A percentile compares a stretch with the other conserved stretches of the same genome.
These are phyloP conservation scores for Cyanophora paradoxa DNA, from an alignment of 78 protist species.

Conservation along the genomic window DNA sequence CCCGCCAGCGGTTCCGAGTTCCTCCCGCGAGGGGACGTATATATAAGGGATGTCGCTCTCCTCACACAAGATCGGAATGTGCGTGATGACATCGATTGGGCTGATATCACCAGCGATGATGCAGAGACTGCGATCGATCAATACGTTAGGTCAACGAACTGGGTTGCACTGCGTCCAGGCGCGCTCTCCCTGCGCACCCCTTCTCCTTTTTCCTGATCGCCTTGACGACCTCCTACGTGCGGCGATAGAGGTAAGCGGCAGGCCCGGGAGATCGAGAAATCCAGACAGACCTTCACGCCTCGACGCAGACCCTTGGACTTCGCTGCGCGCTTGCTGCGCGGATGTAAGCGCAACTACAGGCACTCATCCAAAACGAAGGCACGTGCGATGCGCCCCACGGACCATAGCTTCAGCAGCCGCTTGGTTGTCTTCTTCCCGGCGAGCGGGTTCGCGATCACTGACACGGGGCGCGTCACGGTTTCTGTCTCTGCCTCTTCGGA, in stretches of 20 bases:
- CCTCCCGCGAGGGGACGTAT: slow-evolving; percentile 81
- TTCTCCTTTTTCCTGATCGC: slow-evolving; percentile 52
- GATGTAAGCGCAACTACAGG: too few relatives aligned
- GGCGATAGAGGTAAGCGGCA: neutral
- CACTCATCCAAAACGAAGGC: neutral
- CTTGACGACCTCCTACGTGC: slow-evolving; percentile 86
- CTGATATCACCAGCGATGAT: slow-evolving; percentile 90
- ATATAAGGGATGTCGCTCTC: slow-evolving; percentile 70
- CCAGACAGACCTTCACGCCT: neutral
- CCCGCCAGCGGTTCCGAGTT: slow-evolving; percentile 82
- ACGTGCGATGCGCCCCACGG: neutral
- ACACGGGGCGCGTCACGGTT: neutral
- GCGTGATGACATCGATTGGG: slow-evolving; percentile 94
- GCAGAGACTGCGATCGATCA: slow-evolving; percentile 9
- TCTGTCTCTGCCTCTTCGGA: neutral
- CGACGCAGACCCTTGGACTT: too few relatives aligned
- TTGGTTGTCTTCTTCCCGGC: slow-evolving; percentile 72
- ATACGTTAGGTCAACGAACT: neutral
- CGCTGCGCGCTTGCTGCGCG: too few relatives aligned
- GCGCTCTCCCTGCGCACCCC: too few relatives aligned
- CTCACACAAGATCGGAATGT: slow-evolving; percentile 88
- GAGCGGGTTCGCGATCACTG: slow-evolving; percentile 77
- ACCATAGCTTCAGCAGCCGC: slow-evolving; percentile 58
- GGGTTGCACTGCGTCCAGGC: neutral
- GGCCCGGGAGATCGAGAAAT: neutral